Base-by-base conservation (phyloP, 371 early-diverging fungal species). In the Cladochytrium tenue region DNA sequence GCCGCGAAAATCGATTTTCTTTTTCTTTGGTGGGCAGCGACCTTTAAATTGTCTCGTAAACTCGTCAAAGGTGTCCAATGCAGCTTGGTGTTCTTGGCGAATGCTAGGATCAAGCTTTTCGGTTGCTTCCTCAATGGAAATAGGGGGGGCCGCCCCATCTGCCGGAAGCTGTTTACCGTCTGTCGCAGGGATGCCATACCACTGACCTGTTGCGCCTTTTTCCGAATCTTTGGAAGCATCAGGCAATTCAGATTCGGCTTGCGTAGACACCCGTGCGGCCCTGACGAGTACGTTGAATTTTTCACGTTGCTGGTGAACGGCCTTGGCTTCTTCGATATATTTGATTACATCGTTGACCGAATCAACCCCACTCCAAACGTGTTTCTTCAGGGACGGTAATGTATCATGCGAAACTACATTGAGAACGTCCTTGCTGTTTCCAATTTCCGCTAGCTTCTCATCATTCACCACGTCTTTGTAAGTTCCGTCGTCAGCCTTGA, bases 1-100 rank as follows among this genome's bases (percentile, higher is more conserved):
- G 68, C 90, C 89, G 62, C 88, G 82, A 60, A 93, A 92, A 73
- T 94, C 92, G 32, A 95, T 51, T 23, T 30, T 5, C 53, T 69
- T 68, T 53, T 80, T 75, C 58, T 74, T 73, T 34, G 62, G 36
- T 7, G 68, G 70, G 62, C 67, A 63, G 15, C 69, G 62, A 3
- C 27, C 30, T 15, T 25, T 35, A 27, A 72, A 33, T 20, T 50
- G 59, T 15, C 53, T 60, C n/a, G 67, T 65, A 34, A 72, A 68
- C 32, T 68, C 31, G 2, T 70, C 64, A 56, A 71, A 67, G 35
- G 70, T 20, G 33, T 59, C 53, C n/a, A 61, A 60, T 10, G 34
- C 58, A 13, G 27, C 35, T n/a, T 52, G 25, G 4, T 60, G 26
- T 17, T 23, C 55, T 25, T 30, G 13, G 51, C 25, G 3, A n/a